phyloP scores from a whole-genome alignment of 2,329 filamentous ascomycete species.

The Ophiosphaerella narmari region DNA sequence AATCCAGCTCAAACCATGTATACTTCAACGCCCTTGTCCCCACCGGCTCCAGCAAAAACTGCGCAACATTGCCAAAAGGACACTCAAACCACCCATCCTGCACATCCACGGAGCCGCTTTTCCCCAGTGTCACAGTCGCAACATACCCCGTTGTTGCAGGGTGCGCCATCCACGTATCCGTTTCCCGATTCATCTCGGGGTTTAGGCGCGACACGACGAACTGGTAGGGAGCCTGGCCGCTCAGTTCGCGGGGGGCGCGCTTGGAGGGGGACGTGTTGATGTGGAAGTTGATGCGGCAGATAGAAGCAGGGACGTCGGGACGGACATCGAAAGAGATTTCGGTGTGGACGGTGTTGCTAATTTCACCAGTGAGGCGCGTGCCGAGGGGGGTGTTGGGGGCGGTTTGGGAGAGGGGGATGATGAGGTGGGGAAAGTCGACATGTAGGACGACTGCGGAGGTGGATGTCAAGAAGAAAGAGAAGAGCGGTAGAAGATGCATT shows the following conservation, averaged over 20 bases:
- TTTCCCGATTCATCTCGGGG: conserved; percentile 29
- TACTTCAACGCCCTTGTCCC: conserved; percentile 20
- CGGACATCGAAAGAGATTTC: conserved; percentile 41
- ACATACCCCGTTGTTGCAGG: conserved; percentile 20
- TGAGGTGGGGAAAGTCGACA: conserved; percentile 38
- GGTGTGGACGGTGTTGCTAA: conserved; percentile 19
- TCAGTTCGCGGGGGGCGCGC: conserved; percentile 24
- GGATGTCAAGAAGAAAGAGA: conserved; percentile 22
- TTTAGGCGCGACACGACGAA: conserved; percentile 34
- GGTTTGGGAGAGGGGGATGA: conserved; percentile 35
- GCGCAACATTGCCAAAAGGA: conserved; percentile 23
- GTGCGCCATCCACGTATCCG: conserved; percentile 34
- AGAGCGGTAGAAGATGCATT: conserved; percentile 29
- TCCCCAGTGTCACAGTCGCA: conserved; percentile 22
- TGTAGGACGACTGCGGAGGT: conserved; percentile 16
- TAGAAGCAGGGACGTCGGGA: conserved; percentile 18
- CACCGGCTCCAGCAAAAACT: conserved; percentile 34
- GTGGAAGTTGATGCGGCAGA: conserved; percentile 33
- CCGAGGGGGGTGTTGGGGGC: conserved; percentile 22
- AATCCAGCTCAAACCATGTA: conserved; percentile 39
- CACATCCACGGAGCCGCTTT: conserved; percentile 11
- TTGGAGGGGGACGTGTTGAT: conserved; percentile 24
- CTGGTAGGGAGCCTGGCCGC: conserved; percentile 20
- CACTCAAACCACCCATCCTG: conserved; percentile 26
- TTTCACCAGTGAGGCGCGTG: conserved; percentile 19